Conservation (phyloP, 2,329 filamentous ascomycete genomes). For the Paraphaeosphaeria sporulosa region DNA sequence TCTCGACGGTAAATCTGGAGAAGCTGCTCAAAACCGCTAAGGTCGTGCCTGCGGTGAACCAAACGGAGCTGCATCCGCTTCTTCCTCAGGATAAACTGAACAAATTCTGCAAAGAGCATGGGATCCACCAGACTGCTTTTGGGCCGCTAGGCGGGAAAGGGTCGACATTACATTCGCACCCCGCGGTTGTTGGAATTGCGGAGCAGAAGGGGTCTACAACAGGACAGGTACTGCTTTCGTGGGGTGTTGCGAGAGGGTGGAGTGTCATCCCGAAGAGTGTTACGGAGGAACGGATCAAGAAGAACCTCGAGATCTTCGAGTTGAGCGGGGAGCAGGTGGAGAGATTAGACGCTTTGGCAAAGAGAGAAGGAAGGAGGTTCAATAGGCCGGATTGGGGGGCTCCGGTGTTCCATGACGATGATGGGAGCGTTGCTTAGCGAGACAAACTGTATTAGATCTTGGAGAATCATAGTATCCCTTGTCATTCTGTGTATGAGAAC, state of each 20-base stretch:
- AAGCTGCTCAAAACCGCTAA: constrained; percentile 69
- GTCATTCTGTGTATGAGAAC: too few species aligned
- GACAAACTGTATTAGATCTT: too few species aligned
- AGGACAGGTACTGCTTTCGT: constrained; percentile 80
- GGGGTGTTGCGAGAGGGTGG: constrained; percentile 69
- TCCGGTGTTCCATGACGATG: constrained; percentile 57
- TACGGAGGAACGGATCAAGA: constrained; percentile 20
- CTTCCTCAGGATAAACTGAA: constrained; percentile 57
- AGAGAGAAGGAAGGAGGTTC: constrained; percentile 52
- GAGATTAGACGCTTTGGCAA: constrained; percentile 33
- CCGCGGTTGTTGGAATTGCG: constrained; percentile 71
- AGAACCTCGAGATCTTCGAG: constrained; percentile 22
- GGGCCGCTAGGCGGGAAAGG: constrained; percentile 66
- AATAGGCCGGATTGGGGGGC: constrained; percentile 54
- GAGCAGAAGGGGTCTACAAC: constrained; percentile 67
- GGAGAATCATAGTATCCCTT: too few species aligned
- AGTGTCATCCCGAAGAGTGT: constrained; percentile 29
- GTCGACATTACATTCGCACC: constrained; percentile 9
- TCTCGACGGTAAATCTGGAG: constrained; percentile 73
- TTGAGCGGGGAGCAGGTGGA: constrained; percentile 22
- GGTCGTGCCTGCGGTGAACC: constrained; percentile 74
- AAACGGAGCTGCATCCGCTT: constrained; percentile 75
- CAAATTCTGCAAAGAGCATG: constrained; percentile 72
- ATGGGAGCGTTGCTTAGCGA: constrained; percentile 23
- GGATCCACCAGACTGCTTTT: constrained; percentile 76